These are phyloP conservation scores for Leptomonas seymouri DNA, from an alignment of 208 protist species.

Conservation along the genomic window DNA sequence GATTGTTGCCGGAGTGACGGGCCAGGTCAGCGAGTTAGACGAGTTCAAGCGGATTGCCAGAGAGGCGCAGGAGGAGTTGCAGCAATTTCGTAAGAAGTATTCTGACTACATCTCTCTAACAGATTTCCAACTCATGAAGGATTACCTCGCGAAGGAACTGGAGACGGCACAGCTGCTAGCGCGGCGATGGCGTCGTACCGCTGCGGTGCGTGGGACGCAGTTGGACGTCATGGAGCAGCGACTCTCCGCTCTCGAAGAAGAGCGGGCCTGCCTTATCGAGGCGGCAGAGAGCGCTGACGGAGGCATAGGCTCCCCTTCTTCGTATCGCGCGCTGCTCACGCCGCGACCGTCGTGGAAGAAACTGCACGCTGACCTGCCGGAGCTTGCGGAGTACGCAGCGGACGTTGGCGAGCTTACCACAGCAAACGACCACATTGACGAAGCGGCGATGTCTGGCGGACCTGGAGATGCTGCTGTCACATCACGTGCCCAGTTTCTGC, in stretches of 20 bases:
- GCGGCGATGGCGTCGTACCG: slow-evolving; percentile 73
- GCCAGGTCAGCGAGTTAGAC: slow-evolving; percentile 70
- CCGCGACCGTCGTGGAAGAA: slow-evolving; percentile 73
- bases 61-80: slow-evolving; percentile 78
- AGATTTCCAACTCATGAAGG: slow-evolving; percentile 75
- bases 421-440: slow-evolving; percentile 3
- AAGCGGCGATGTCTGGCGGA: not conserved
- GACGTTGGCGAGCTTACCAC: slow-evolving; percentile 25
- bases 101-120: slow-evolving; percentile 59
- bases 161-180: slow-evolving; percentile 43
- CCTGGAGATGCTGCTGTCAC: slow-evolving; percentile 3
- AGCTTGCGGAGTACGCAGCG: slow-evolving; percentile 40
- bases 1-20: slow-evolving; percentile 38
- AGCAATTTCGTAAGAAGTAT: slow-evolving; percentile 71
- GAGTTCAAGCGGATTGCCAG: slow-evolving; percentile 80
- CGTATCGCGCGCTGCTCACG: slow-evolving; percentile 41
- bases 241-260: slow-evolving; percentile 49
- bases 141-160: slow-evolving; percentile 69
- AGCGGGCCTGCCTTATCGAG: slow-evolving; percentile 32
- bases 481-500: not conserved
- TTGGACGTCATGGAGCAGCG: slow-evolving; percentile 76
- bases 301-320: not conserved
- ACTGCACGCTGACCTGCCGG: slow-evolving; percentile 43
- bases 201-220: slow-evolving; percentile 76
- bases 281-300: not conserved